phyloP scores from a whole-genome alignment of 2,329 filamentous ascomycete species.

The Sclerotinia nivalis region DNA sequence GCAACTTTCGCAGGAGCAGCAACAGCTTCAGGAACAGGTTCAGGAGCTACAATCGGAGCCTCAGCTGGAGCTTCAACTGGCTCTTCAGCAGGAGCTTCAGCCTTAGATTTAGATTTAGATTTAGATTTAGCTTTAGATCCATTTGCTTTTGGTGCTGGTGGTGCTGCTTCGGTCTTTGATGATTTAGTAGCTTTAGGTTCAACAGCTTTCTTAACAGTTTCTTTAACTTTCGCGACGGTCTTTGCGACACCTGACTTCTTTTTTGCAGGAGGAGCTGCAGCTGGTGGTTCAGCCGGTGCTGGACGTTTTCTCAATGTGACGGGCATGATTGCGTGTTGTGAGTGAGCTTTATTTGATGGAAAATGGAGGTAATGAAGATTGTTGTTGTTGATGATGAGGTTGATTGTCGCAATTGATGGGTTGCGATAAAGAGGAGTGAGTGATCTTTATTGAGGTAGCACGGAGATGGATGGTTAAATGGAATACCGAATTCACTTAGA shows the following conservation, averaged over 20 bases:
- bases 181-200: constrained; percentile 12
- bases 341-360: constrained; percentile 19
- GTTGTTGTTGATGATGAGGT: constrained; percentile 3
- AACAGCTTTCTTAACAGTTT: constrained; percentile 23
- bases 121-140: constrained; percentile 38
- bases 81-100: constrained; percentile 31
- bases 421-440: neutral
- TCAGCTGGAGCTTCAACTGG: constrained; percentile 39
- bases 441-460: constrained; percentile 1
- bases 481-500: neutral
- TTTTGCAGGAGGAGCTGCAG: constrained; percentile 51
- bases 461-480: neutral
- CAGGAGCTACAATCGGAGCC: constrained; percentile 37
- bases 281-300: constrained; percentile 49
- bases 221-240: constrained; percentile 44
- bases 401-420: constrained; percentile 32
- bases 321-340: constrained; percentile 49
- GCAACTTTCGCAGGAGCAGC: no score
- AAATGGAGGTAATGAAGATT: constrained; percentile 26
- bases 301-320: constrained; percentile 63
- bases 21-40: constrained; percentile 34
- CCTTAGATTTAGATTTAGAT: constrained; percentile 46
- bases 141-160: constrained; percentile 49
- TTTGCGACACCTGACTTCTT: constrained; percentile 47
- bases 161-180: neutral